Evolutionary conservation across 2,329 filamentous ascomycete species (phyloP).

Genomic region (Sporothrix pseudoabietina): DNA sequence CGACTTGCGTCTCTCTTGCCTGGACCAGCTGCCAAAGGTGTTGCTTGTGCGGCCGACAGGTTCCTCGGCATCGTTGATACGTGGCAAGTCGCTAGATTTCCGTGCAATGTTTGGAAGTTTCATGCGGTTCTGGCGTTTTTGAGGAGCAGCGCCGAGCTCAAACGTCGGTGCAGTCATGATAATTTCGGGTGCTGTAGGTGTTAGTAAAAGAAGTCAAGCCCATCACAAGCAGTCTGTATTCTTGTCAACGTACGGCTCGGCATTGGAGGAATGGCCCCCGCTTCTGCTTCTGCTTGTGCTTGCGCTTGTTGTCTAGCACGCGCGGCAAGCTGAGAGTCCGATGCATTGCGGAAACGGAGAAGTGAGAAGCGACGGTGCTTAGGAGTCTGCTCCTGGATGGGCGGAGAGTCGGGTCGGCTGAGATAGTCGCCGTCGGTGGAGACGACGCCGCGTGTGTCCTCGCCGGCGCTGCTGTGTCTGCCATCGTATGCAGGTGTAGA

Average conservation of each 20-base stretch:
- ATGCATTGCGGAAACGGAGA: conserved; percentile 86
- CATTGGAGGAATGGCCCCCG: conserved; percentile 58
- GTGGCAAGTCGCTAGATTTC: conserved; percentile 54
- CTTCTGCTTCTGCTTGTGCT: conserved; percentile 53
- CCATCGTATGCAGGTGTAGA: conserved; percentile 40
- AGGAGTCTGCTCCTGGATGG: conserved; percentile 56
- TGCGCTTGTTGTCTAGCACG: conserved; percentile 68
- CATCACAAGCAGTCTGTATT: conserved; percentile 4
- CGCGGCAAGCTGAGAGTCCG: conserved; percentile 82
- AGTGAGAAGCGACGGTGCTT: conserved; percentile 67
- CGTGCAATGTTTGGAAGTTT: conserved; percentile 57
- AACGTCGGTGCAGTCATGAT: conserved; percentile 89
- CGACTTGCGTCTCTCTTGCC: conserved; percentile 49
- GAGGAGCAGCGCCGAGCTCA: conserved; percentile 53
- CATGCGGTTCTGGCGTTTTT: conserved; percentile 59
- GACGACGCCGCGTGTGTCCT: conserved; percentile 36
- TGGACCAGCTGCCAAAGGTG: conserved; percentile 38
- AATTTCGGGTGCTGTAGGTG: conserved; percentile 65
- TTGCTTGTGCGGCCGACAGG: conserved; percentile 30
- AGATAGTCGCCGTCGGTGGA: conserved; percentile 35
- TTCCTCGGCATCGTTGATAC: conserved; percentile 41
- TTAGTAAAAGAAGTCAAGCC: not conserved
- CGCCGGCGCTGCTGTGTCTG: conserved; percentile 33
- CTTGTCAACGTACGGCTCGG: conserved; percentile 55
- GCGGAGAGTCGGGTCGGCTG: conserved; percentile 51